A percentile compares a stretch with the other conserved stretches of the same genome.
phyloP scores from a whole-genome alignment of 495 filamentous ascomycete species.

The Talaromyces proteolyticus region DNA sequence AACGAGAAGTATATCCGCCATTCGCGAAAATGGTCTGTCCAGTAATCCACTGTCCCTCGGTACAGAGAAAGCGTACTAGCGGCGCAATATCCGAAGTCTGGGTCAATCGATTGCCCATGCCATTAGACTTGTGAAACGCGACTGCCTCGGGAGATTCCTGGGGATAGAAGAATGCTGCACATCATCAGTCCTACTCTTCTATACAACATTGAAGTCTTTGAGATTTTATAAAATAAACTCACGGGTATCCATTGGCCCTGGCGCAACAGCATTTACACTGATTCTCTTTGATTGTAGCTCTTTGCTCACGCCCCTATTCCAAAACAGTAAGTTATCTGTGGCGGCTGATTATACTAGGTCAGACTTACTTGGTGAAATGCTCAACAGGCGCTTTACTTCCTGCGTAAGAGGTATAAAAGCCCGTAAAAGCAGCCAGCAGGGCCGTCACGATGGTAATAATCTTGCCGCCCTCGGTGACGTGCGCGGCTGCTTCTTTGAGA shows the following conservation, averaged over 20 bases:
- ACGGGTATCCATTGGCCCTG: constrained; percentile 38
- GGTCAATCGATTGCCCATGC: constrained; percentile 26
- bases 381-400: constrained; percentile 34
- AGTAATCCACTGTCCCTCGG: constrained; percentile 30
- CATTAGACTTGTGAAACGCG: constrained; percentile 25
- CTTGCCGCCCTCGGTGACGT: constrained; percentile 27
- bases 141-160: constrained; percentile 27
- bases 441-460: constrained; percentile 33
- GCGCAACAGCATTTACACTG: constrained; percentile 30
- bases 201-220: neutral
- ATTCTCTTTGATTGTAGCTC: constrained; percentile 26
- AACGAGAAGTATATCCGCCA: constrained; percentile 30
- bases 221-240: constrained; percentile 10
- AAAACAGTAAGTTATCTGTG: neutral
- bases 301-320: constrained; percentile 25
- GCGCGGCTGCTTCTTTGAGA: constrained; percentile 23
- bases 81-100: constrained; percentile 29
- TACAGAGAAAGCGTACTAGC: constrained; percentile 30
- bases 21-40: constrained; percentile 38
- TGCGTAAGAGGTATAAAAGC: constrained; percentile 33
- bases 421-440: constrained; percentile 29
- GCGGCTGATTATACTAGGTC: neutral
- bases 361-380: constrained; percentile 26
- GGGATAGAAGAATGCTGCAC: constrained; percentile 33
- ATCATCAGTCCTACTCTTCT: neutral